Base-by-base conservation (phyloP, 352 stramenopile species). In the Pythium brassicae region DNA sequence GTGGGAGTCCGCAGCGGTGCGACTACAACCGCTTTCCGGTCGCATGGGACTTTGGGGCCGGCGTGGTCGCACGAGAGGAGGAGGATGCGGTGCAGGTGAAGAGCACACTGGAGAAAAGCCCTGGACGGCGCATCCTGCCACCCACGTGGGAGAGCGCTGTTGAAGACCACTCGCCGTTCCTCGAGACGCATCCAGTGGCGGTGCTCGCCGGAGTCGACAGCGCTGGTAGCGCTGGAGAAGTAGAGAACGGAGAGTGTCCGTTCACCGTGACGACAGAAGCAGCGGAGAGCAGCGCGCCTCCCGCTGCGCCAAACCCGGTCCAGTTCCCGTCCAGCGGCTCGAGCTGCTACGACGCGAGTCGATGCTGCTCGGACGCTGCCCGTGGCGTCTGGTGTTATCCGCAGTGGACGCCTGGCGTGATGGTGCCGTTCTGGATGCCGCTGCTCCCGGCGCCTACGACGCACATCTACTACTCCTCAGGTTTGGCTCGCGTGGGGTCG, bases 131-230 rank as follows among this genome's bases (percentile, higher is more conserved):
- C 44, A 47, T 83, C 6, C 35, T 90, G 37, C 80, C 80, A n/a
- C 74, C 71, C 0, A 90, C 80, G 14, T 90, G 80, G 80, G 80
- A 90, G 55, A 42, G 57, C 43, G 74, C 57, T 11, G 44, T 69
- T 10, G 48, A 43, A 4, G 50, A 67, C 29, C 63, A 72, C 7
- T 78, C 68, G 9, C 80, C 80, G 7, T 90, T 90, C 50, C 69
- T 88, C 37, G 65, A 67, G 19, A 68, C 74, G 8, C 84, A 86
- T 57, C 80, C 80, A 10, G 77, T 88, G 5, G 68, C 63, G 4
- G 60, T 86, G 26, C 62, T 58, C 26, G 7, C 20, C 29, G 10
- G 29, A 10, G 29, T 35, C 29, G 29, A 10, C 17, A 34, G 22
- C 14, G 0, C 2, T 5, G 1, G 44, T 35, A 35, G 5, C 29